Base-by-base conservation (phyloP, 768 basidiomycete species). In the Lentinula sp. region DNA sequence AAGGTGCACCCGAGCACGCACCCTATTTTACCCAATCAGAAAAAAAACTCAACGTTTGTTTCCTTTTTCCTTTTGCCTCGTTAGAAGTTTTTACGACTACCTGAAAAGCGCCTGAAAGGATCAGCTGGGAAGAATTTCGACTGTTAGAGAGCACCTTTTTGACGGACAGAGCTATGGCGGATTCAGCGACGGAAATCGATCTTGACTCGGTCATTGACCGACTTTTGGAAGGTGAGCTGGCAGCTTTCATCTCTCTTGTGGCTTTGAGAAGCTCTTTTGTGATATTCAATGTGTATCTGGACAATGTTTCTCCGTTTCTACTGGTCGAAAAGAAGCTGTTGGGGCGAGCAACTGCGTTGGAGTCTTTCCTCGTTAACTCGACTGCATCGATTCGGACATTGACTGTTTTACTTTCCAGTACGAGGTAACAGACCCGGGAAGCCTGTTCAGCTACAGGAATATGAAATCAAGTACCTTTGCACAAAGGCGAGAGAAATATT, bases 121-220 rank as follows among this genome's bases (percentile, higher is more conserved):
- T 37, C 5, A 13, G n/a, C 39, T 28, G 46, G 46, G 46, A 35
- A 35, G 37, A n/a, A 40, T 13, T 21, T 37, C 39, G 42, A 57
- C 32, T 31, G 37, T 28, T 13, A 37, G 45, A 43, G 21, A 23
- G 51, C 11, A 34, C 10, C n/a, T 58, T 57, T 11, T 31, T n/a
- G 23, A 40, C 21, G 39, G 42, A 50, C 21, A 28, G 61, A 72
- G 40, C 50, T 60, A 91, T 91, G 90, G 86, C 89, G 70, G 90
- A 93, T 70, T 79, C 86, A 67, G 78, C 84, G 63, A 89, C 89
- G 71, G 96, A 98, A 75, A 96, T 99, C 77, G 96, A 99, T 84
- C 85, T 98, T 64, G 96, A 99, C 83, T 95, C 94, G 75, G 94
- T 99, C 81, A 98, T 99, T 71, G 96, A 98, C 87, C 85, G 95